Percentiles rank a stretch among this genome's conserved stretches.
Conservation (phyloP, 2,329 filamentous ascomycete species). For the Calonectria multiphialidica region DNA sequence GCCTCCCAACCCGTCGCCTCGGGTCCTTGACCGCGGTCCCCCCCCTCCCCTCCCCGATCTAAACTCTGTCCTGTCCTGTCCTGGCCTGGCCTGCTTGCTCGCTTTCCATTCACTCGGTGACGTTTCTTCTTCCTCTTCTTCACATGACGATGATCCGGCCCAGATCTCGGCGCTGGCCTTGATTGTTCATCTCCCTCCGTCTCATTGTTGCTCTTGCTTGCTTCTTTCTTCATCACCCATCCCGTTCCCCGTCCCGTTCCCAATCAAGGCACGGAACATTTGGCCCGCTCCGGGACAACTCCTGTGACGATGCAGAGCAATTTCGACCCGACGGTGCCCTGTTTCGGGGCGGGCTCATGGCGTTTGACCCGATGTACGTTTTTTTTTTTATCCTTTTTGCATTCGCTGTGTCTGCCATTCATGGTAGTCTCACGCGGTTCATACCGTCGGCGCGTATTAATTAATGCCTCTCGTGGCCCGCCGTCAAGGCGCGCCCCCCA, state of each 20-base stretch:
- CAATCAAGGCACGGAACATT: background rate
- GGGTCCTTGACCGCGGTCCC: slow-evolving; percentile 3
- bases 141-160: slow-evolving; percentile 9
- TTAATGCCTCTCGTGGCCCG: slow-evolving; percentile 2
- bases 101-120: background rate
- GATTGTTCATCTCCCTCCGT: slow-evolving; percentile 4
- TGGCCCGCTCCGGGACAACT: background rate
- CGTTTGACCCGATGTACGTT: background rate
- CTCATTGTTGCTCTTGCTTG: slow-evolving; percentile 1
- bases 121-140: background rate
- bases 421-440: slow-evolving; percentile 2
- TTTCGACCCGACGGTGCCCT: background rate
- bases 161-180: background rate
- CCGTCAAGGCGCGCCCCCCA: background rate
- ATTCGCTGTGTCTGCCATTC: slow-evolving; percentile 2
- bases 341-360: background rate
- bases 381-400: background rate
- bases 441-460: background rate
- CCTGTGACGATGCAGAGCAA: background rate
- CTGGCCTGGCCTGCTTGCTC: background rate
- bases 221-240: background rate
- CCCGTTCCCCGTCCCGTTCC: background rate
- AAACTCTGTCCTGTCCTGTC: too few species aligned
- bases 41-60: background rate
- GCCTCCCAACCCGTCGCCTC: slow-evolving; percentile 7